Evolutionary conservation across 768 basidiomycete species (phyloP).

Genomic region (Termitomyces sp.): DNA sequence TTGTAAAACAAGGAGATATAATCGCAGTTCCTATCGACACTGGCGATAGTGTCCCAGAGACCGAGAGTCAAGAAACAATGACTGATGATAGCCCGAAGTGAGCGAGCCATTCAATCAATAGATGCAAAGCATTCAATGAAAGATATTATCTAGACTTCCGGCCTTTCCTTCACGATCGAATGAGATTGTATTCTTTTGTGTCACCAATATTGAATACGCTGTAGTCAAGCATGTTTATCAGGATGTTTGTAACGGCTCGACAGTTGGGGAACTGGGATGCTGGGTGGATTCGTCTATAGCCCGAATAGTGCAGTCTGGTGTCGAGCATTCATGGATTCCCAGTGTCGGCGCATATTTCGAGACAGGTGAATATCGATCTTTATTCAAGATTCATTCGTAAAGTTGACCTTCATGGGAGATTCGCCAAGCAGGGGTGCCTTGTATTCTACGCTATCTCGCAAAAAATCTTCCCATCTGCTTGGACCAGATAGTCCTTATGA

Average conservation of each 20-base stretch:
- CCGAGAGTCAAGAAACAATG: conserved; percentile 18
- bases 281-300: conserved; percentile 75
- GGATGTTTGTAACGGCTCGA: conserved; percentile 50
- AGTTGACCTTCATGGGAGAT: background rate
- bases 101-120: background rate
- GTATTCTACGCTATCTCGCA: conserved; percentile 16
- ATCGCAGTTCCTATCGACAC: conserved; percentile 61
- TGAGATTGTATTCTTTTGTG: conserved; percentile 65
- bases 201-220: conserved; percentile 73
- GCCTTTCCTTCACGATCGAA: conserved; percentile 24
- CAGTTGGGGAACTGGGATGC: conserved; percentile 73
- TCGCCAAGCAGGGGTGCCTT: conserved; percentile 17
- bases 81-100: conserved; percentile 19
- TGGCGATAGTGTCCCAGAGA: conserved; percentile 25
- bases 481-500: conserved; percentile 30
- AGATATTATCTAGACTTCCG: background rate
- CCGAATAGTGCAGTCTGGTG: conserved; percentile 71
- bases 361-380: conserved; percentile 31
- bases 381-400: background rate
- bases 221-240: conserved; percentile 30
- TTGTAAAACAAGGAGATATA: conserved; percentile 72
- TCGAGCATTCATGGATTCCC: conserved; percentile 63
- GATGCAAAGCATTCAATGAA: background rate
- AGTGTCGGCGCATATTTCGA: conserved; percentile 43
- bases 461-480: conserved; percentile 20